A percentile compares a stretch with the other conserved stretches of the same genome.
Conservation (phyloP, 345 rosid species). For the Gossypium sturtianum region DNA sequence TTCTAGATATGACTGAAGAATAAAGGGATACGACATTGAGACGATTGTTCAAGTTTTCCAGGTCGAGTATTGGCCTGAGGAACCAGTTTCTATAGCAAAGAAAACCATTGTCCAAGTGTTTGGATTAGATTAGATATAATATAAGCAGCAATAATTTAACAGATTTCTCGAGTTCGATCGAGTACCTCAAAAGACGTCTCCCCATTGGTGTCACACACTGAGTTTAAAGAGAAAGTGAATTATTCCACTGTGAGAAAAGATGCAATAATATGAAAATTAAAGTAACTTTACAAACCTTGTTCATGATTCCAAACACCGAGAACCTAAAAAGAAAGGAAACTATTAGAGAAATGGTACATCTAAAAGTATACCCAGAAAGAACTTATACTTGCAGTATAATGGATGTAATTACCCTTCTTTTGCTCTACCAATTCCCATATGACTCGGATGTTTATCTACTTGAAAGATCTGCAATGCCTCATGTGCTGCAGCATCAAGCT, state of each 20-base stretch:
- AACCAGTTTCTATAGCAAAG: slow-evolving; percentile 77
- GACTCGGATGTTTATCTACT: slow-evolving; percentile 95
- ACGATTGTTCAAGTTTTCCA: slow-evolving; percentile 65
- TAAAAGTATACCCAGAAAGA: not conserved
- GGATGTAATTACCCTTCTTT: slow-evolving; percentile 74
- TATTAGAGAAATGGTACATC: slow-evolving; percentile 18
- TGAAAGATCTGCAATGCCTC: slow-evolving; percentile 95
- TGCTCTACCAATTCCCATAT: slow-evolving; percentile 99
- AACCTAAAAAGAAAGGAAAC: slow-evolving; percentile 53
- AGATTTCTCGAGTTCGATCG: slow-evolving; percentile 7
- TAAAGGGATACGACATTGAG: slow-evolving; percentile 85
- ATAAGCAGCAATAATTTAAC: slow-evolving; percentile 5
- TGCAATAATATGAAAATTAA: slow-evolving; percentile 16
- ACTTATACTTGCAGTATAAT: slow-evolving; percentile 10
- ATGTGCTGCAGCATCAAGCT: slow-evolving; percentile 86
- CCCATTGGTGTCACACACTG: slow-evolving; percentile 97
- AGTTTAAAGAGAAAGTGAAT: slow-evolving; percentile 22
- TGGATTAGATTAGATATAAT: slow-evolving; percentile 11
- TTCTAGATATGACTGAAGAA: slow-evolving; percentile 13
- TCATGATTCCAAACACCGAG: slow-evolving; percentile 97
- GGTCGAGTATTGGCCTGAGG: slow-evolving; percentile 84
- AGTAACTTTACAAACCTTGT: slow-evolving; percentile 57
- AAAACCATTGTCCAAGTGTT: slow-evolving; percentile 21
- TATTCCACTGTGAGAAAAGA: slow-evolving; percentile 26
- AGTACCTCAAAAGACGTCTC: slow-evolving; percentile 79